Evolutionary conservation across 2,329 filamentous ascomycete genomes (phyloP), one percentile per base, ranked within the genome.

Genomic region (Sporothrix sp.): DNA sequence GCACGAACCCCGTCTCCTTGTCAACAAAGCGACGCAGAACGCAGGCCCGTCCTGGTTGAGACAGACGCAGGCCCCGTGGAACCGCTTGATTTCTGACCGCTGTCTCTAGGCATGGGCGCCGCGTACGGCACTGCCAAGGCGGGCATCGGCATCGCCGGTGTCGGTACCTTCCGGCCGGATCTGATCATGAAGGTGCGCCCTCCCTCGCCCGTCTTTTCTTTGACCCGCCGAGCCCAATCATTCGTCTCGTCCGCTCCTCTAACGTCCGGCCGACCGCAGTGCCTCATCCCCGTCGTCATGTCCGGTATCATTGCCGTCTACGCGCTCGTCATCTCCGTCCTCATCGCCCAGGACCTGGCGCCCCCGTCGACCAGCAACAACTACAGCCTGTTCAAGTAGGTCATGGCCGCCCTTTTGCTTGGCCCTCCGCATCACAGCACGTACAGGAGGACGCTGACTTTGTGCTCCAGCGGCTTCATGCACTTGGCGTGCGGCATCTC

Each of bases 301-400:
- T 95, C 93, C 61, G 93, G 93, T 80, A 98, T 98, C 66, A 88
- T 98, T 63, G 93, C 93, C 52, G 93, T 98, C 59, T 98, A 98
- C 72, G 87, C 90, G 47, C 85, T 98, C 60, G 93, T 98, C 62
- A 90, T 98, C 60, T 86, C 91, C 16, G 93, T 98, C 63, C 80
- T 98, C 59, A 98, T 98, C 66, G 87, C 89, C 51, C 85, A 88
- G 68, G 88, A 95, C 66, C 81, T 97, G 66, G 78, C 76, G 45
- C 86, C 89, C 4, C 25, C 85, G 84, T 52, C 75, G 78, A 14
- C 70, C 70, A 18, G 71, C 76, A 58, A 66, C 68, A 52, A 75
- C 75, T 95, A 95, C 72, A 89, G 82, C 63, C 74, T 97, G 58
- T 98, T 93, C 71, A 84, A 79, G 82, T 87, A 74, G 56, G 80